Percentiles rank a stretch among this genome's conserved stretches.
Conservation (phyloP, 2,329 filamentous ascomycete genomes). For the Colletotrichum endophyticum region DNA sequence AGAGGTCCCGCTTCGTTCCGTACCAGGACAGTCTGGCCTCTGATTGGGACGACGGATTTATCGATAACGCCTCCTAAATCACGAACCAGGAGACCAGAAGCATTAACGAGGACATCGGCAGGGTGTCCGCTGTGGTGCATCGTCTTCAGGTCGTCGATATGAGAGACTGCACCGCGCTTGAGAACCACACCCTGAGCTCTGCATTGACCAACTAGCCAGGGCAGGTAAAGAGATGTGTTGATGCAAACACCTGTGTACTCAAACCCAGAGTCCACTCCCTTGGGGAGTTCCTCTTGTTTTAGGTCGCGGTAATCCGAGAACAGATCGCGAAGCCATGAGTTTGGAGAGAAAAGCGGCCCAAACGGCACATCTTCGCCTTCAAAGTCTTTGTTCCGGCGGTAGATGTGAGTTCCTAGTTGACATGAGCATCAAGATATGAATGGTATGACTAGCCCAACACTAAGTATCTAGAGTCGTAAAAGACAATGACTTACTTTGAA, state of each 20-base stretch:
- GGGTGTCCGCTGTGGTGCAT: slow-evolving; percentile 61
- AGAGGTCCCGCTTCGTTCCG: slow-evolving; percentile 78
- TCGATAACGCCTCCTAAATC: slow-evolving; percentile 73
- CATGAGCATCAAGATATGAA: slow-evolving; percentile 39
- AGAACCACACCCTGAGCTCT: slow-evolving; percentile 63
- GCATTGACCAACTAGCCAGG: slow-evolving; percentile 72
- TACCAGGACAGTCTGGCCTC: slow-evolving; percentile 81
- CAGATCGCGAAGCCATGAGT: slow-evolving; percentile 77
- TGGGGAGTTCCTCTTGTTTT: slow-evolving; percentile 59
- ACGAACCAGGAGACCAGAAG: slow-evolving; percentile 68
- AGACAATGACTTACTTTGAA: slow-evolving; percentile 54
- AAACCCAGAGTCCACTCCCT: slow-evolving; percentile 61
- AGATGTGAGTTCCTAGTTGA: slow-evolving; percentile 43
- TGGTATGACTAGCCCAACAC: neutral
- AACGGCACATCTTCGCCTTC: slow-evolving; percentile 65
- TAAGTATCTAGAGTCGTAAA: neutral
- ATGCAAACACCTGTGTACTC: slow-evolving; percentile 74
- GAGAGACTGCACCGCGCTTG: slow-evolving; percentile 55
- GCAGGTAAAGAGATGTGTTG: slow-evolving; percentile 74
- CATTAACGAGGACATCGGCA: slow-evolving; percentile 71
- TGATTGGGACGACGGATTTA: slow-evolving; percentile 64
- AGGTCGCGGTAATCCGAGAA: slow-evolving; percentile 74
- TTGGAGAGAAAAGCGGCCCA: slow-evolving; percentile 65
- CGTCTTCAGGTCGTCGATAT: slow-evolving; percentile 64
- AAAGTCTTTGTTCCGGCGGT: slow-evolving; percentile 64